Percentiles rank a stretch among this genome's conserved stretches.
These are phyloP conservation scores for Leccinum pellstonianum DNA, from an alignment of 768 basidiomycete genomes.

Conservation along the genomic window DNA sequence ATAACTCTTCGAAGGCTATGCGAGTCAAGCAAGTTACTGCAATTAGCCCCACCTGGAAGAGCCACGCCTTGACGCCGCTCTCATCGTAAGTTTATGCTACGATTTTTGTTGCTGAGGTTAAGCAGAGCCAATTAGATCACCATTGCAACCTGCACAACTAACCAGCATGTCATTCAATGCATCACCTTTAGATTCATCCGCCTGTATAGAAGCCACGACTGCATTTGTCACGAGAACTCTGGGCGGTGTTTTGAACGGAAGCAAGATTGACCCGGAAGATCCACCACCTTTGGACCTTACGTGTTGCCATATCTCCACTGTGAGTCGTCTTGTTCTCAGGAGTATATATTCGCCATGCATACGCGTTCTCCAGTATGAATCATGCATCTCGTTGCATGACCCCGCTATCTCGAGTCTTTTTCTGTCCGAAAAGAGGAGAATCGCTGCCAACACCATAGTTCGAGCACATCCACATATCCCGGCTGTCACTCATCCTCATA, in stretches of 20 bases:
- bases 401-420: slow-evolving; percentile 43
- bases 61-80: slow-evolving; percentile 37
- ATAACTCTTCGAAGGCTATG: slow-evolving; percentile 43
- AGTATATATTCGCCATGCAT: slow-evolving; percentile 1
- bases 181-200: slow-evolving; percentile 36
- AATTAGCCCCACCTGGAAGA: slow-evolving; percentile 71
- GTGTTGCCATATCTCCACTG: slow-evolving; percentile 48
- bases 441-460: slow-evolving; percentile 36
- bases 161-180: slow-evolving; percentile 44
- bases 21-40: slow-evolving; percentile 57
- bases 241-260: slow-evolving; percentile 49
- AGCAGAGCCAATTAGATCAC: slow-evolving; percentile 34
- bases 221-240: slow-evolving; percentile 55
- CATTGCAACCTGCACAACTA: slow-evolving; percentile 49
- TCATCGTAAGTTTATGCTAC: slow-evolving; percentile 41
- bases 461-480: slow-evolving; percentile 59
- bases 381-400: slow-evolving; percentile 18
- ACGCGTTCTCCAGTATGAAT: slow-evolving; percentile 10
- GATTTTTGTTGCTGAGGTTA: slow-evolving; percentile 3
- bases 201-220: slow-evolving; percentile 41
- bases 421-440: slow-evolving; percentile 48
- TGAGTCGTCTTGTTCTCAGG: slow-evolving; percentile 26
- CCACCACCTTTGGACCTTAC: slow-evolving; percentile 58
- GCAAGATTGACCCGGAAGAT: slow-evolving; percentile 34
- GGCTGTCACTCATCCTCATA: slow-evolving; percentile 41